These are phyloP conservation scores for Camelina hispida DNA, from an alignment of 345 rosid species.

Conservation along the genomic window DNA sequence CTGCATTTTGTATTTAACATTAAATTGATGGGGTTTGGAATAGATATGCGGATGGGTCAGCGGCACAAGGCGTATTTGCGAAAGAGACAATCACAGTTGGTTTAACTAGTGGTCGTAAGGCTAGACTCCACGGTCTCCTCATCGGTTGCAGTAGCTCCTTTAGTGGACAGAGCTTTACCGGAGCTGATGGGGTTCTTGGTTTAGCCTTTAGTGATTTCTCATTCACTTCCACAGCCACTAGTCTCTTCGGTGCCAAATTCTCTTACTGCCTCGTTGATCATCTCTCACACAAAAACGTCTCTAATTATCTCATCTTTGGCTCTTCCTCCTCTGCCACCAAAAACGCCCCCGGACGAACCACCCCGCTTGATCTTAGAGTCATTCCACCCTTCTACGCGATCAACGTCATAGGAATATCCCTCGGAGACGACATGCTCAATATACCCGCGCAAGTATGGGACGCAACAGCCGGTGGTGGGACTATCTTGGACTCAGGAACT, in stretches of 20 bases:
- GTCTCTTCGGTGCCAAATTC: conserved; percentile 50
- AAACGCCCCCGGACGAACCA: conserved; percentile 23
- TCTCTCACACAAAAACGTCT: conserved; percentile 51
- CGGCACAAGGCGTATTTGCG: conserved; percentile 58
- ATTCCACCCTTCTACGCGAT: conserved; percentile 58
- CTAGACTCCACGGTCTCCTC: conserved; percentile 42
- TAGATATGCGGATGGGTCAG: conserved; percentile 57
- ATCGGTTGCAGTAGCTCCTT: conserved; percentile 58
- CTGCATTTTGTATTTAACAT: neutral
- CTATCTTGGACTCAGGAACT: conserved; percentile 63
- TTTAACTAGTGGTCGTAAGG: conserved; percentile 43
- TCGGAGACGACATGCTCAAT: conserved; percentile 45
- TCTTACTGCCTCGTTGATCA: conserved; percentile 73
- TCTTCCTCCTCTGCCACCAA: conserved; percentile 14
- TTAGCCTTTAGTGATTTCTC: conserved; percentile 53
- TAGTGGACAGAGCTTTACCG: conserved; percentile 43
- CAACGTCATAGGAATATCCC: conserved; percentile 53
- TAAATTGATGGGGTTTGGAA: neutral
- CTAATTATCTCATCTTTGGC: conserved; percentile 63
- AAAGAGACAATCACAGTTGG: conserved; percentile 54
- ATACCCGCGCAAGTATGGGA: conserved; percentile 61
- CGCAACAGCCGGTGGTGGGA: conserved; percentile 50
- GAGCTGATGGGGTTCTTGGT: conserved; percentile 66
- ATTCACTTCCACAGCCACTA: conserved; percentile 49
- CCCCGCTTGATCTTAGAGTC: conserved; percentile 51